Percentiles rank a stretch among this genome's conserved stretches.
Conservation (phyloP, 352 stramenopile genomes). For the Elongisporangium anandrum region DNA sequence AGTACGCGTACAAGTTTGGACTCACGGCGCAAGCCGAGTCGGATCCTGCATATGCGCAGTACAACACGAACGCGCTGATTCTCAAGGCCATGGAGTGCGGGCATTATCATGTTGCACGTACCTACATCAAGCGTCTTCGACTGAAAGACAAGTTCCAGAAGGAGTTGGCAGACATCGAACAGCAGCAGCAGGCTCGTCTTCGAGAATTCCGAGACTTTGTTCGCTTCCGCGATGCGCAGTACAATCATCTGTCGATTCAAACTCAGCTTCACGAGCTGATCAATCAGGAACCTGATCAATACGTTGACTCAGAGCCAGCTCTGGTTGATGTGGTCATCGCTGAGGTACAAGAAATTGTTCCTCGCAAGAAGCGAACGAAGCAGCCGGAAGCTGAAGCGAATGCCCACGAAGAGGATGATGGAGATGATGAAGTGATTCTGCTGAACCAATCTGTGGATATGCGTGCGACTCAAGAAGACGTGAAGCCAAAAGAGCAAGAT, state of each 20-base stretch:
- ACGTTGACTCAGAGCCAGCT: slow-evolving; percentile 39
- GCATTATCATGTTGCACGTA: slow-evolving; percentile 70
- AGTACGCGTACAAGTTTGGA: slow-evolving; percentile 85
- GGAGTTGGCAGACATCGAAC: slow-evolving; percentile 60
- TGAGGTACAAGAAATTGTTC: slow-evolving; percentile 52
- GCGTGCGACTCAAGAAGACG: not conserved
- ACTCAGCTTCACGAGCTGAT: slow-evolving; percentile 35
- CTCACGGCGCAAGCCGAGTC: slow-evolving; percentile 21
- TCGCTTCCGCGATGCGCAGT: slow-evolving; percentile 39
- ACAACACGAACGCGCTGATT: slow-evolving; percentile 51
- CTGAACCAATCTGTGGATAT: not conserved
- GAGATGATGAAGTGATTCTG: slow-evolving; percentile 7
- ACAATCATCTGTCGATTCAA: slow-evolving; percentile 35
- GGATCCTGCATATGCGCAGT: slow-evolving; percentile 27
- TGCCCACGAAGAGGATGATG: slow-evolving; percentile 5
- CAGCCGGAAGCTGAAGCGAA: slow-evolving; percentile 5
- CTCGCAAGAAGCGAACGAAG: slow-evolving; percentile 16
- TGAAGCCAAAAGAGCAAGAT: not conserved
- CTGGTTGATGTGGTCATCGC: slow-evolving; percentile 56
- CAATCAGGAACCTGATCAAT: slow-evolving; percentile 33
- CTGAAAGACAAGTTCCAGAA: slow-evolving; percentile 50
- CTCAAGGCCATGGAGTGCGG: slow-evolving; percentile 45
- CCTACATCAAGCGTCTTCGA: slow-evolving; percentile 81
- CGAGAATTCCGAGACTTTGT: slow-evolving; percentile 63
- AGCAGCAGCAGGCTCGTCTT: slow-evolving; percentile 38